A percentile compares a stretch with the other conserved stretches of the same genome.
These are phyloP conservation scores for Angophora floribunda DNA, from an alignment of 345 rosid genomes.

Conservation along the genomic window DNA sequence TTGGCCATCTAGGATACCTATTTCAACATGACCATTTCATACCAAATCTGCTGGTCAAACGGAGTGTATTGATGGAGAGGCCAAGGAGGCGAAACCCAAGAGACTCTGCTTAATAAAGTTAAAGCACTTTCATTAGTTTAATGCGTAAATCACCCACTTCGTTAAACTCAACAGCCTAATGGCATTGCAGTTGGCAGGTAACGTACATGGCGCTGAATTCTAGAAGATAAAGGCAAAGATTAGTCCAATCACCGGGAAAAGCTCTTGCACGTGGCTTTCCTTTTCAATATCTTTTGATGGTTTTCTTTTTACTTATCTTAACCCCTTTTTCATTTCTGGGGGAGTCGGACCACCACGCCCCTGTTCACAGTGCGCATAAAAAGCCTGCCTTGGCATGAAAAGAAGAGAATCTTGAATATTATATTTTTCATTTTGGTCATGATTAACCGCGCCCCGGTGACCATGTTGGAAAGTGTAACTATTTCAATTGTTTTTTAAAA, in stretches of 20 bases:
- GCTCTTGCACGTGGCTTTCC: neutral
- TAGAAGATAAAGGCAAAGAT: neutral
- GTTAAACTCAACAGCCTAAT: neutral
- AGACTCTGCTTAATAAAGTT: neutral
- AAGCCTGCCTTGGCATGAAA: neutral
- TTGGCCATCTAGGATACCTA: neutral
- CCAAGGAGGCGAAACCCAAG: neutral
- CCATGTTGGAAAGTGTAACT: neutral
- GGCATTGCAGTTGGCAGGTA: neutral
- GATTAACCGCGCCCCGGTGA: neutral
- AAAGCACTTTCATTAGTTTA: neutral
- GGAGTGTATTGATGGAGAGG: neutral
- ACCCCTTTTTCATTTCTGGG: neutral
- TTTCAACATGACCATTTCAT: neutral
- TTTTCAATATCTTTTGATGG: neutral
- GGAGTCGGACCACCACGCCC: neutral
- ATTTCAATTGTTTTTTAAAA: neutral
- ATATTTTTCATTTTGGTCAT: neutral
- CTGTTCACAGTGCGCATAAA: neutral
- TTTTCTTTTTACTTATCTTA: neutral
- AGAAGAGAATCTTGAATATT: neutral
- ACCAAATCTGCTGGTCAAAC: neutral
- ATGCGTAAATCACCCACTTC: neutral
- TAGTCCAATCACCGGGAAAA: neutral
- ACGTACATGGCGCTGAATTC: neutral